These are phyloP conservation scores for Cystobasidium onofrii DNA, from an alignment of 768 basidiomycete species.

Conservation along the genomic window DNA sequence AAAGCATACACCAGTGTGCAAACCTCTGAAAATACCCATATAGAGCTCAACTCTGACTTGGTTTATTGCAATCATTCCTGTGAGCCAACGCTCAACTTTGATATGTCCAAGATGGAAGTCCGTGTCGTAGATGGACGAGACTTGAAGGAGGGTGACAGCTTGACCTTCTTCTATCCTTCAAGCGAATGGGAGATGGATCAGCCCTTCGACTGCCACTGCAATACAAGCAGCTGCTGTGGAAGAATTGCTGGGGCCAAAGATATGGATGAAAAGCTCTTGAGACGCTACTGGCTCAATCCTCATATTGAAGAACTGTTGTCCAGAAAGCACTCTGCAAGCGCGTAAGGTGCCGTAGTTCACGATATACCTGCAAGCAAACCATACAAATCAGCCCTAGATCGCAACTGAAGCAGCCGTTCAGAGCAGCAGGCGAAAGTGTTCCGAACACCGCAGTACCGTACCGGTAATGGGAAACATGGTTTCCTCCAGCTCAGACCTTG, in stretches of 20 bases:
- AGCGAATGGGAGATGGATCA: constrained; percentile 66
- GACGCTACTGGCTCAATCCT: constrained; percentile 21
- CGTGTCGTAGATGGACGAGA: not conserved
- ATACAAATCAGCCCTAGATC: not conserved
- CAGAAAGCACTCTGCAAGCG: not conserved
- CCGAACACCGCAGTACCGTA: too few relatives aligned
- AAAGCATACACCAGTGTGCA: not conserved
- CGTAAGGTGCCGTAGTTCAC: not conserved
- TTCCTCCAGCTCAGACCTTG: too few relatives aligned
- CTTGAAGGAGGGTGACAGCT: constrained; percentile 36
- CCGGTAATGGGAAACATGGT: too few relatives aligned
- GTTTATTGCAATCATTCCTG: constrained; percentile 54
- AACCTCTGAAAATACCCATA: constrained; percentile 43
- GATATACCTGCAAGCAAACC: not conserved
- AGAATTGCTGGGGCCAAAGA: constrained; percentile 36
- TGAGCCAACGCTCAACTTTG: constrained; percentile 55
- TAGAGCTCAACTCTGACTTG: constrained; percentile 58
- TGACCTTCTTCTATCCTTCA: constrained; percentile 61
- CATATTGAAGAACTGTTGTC: constrained; percentile 5
- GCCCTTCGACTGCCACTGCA: constrained; percentile 56
- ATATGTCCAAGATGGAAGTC: constrained; percentile 44
- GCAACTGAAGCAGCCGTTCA: too few relatives aligned
- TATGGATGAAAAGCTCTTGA: constrained; percentile 27
- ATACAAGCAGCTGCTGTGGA: constrained; percentile 40
- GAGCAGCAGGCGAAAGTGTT: too few relatives aligned